Evolutionary conservation across 2,329 filamentous ascomycete species (phyloP).

Genomic region (Hymenoscyphus salicellus): DNA sequence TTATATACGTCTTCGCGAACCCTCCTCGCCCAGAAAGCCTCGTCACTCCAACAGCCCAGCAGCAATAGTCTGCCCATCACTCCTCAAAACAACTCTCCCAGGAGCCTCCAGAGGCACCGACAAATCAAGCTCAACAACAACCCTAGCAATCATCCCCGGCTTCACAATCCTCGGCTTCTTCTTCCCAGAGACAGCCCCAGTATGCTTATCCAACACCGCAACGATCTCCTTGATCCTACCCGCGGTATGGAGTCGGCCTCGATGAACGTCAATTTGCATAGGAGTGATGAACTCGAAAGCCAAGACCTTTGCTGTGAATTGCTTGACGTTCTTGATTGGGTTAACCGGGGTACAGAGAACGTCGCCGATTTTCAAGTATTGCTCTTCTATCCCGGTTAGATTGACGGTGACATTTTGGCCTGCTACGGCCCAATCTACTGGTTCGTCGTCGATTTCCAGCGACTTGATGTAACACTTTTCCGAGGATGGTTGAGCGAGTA

Average conservation of each 20-base stretch:
- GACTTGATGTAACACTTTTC: constrained; percentile 80
- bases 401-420: constrained; percentile 87
- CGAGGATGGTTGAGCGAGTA: constrained; percentile 76
- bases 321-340: constrained; percentile 68
- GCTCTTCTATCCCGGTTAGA: constrained; percentile 77
- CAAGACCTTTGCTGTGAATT: constrained; percentile 78
- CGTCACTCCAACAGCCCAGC: constrained; percentile 74
- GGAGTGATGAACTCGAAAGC: constrained; percentile 88
- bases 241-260: constrained; percentile 75
- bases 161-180: constrained; percentile 83
- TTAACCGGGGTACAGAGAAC: constrained; percentile 71
- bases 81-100: constrained; percentile 75
- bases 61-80: constrained; percentile 78
- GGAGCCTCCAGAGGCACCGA: constrained; percentile 78
- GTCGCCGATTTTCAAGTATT: constrained; percentile 79
- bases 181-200: constrained; percentile 66
- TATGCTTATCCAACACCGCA: constrained; percentile 74
- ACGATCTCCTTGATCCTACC: constrained; percentile 71
- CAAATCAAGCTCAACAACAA: constrained; percentile 69
- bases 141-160: constrained; percentile 72
- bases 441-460: constrained; percentile 70
- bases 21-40: not conserved
- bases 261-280: constrained; percentile 84
- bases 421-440: constrained; percentile 84
- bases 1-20: not conserved